Evolutionary conservation across 2,329 filamentous ascomycete genomes (phyloP).

Genomic region (Pseudofabraea citricarpa): DNA sequence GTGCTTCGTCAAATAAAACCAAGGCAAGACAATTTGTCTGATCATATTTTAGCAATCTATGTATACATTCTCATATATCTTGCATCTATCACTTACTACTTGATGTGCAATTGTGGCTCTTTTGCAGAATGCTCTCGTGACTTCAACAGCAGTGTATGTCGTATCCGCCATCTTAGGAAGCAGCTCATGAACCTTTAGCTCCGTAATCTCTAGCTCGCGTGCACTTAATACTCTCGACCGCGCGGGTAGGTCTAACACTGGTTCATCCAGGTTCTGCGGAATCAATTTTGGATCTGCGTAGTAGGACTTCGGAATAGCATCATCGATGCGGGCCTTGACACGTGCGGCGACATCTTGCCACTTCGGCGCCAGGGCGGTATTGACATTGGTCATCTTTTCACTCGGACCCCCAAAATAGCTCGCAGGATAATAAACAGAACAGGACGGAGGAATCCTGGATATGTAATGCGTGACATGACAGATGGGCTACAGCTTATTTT

Average conservation of each 20-base stretch:
- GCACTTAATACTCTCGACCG: slow-evolving; percentile 7
- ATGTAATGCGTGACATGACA: too few relatives aligned
- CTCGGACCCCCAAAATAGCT: too few relatives aligned
- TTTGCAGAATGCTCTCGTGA: slow-evolving; percentile 12
- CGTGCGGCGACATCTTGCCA: not conserved
- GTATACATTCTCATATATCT: not conserved
- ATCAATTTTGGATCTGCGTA: not conserved
- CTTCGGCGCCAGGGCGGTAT: too few relatives aligned
- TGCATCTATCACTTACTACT: not conserved
- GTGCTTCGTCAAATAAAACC: not conserved
- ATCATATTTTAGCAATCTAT: not conserved
- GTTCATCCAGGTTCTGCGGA: not conserved
- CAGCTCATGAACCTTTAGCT: slow-evolving; percentile 5
- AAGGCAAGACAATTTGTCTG: not conserved
- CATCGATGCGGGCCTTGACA: not conserved
- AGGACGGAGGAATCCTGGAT: too few relatives aligned
- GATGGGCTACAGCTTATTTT: too few relatives aligned
- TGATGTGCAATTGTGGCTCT: slow-evolving; percentile 4
- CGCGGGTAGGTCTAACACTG: not conserved
- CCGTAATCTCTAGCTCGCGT: slow-evolving; percentile 4
- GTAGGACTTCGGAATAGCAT: not conserved
- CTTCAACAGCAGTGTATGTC: slow-evolving; percentile 10
- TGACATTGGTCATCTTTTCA: too few relatives aligned
- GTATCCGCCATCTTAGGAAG: slow-evolving; percentile 32
- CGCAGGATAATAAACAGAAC: too few relatives aligned